Evolutionary conservation across 2,329 filamentous ascomycete genomes (phyloP).

Genomic region (Microdochium trichocladiopsis): DNA sequence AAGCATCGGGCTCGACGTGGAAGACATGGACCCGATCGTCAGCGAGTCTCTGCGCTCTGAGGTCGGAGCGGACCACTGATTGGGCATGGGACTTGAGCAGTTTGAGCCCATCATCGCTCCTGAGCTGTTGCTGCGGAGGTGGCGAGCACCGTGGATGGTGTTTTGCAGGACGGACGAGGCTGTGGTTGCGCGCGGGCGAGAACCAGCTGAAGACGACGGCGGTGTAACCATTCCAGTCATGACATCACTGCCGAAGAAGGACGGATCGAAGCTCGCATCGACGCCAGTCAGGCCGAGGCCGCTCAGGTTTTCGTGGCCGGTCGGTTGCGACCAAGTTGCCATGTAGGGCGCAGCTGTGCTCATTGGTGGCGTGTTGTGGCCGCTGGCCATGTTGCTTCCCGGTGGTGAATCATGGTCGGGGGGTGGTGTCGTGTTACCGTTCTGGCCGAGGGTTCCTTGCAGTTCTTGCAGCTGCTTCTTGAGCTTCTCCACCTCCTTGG

Average conservation of each 20-base stretch:
- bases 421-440: constrained; percentile 17
- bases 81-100: constrained; percentile 15
- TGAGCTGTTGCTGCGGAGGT: constrained; percentile 20
- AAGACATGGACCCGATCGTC: constrained; percentile 6
- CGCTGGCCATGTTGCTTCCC: constrained; percentile 14
- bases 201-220: constrained; percentile 6
- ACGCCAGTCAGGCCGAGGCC: constrained; percentile 17
- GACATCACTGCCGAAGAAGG: constrained; percentile 15
- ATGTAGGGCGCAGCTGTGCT: background rate
- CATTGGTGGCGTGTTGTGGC: constrained; percentile 6
- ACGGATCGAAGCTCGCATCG: constrained; percentile 14
- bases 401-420: constrained; percentile 17
- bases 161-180: constrained; percentile 9
- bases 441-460: constrained; percentile 16
- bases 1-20: constrained; percentile 6
- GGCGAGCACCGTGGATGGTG: constrained; percentile 12
- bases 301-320: constrained; percentile 13
- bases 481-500: constrained; percentile 22
- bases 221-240: constrained; percentile 13
- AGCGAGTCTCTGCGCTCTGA: constrained; percentile 13
- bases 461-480: constrained; percentile 24
- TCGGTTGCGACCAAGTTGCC: constrained; percentile 13
- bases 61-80: constrained; percentile 12
- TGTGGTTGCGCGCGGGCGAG: constrained; percentile 16
- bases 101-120: constrained; percentile 15